Conservation (phyloP, 2,329 filamentous ascomycete genomes). For the Sodiomyces alkalinus region DNA sequence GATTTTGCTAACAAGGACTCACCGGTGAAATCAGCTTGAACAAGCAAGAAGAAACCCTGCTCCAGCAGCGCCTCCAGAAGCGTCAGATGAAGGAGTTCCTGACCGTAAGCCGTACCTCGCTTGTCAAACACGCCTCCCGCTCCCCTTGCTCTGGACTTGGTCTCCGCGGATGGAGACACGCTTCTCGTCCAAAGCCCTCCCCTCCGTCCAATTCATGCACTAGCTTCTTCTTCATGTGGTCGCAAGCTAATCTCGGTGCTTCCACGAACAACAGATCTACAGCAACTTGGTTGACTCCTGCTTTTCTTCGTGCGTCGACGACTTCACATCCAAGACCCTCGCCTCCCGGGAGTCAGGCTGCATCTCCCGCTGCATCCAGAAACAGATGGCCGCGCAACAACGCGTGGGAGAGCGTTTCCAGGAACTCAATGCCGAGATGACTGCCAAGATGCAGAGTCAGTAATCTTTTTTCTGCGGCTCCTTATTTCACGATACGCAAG, state of each 20-base stretch:
- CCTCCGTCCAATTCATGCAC: too few species aligned
- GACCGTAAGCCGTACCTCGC: slow-evolving; percentile 45
- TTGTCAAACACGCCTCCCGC: too few species aligned
- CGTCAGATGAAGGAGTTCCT: slow-evolving; percentile 99
- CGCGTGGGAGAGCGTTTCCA: slow-evolving; percentile 83
- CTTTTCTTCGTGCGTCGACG: slow-evolving; percentile 94
- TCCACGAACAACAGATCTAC: too few species aligned
- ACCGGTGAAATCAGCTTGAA: too few species aligned
- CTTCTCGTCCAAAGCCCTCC: too few species aligned
- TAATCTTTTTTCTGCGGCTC: slow-evolving; percentile 11
- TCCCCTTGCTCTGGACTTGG: too few species aligned
- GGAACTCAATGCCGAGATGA: slow-evolving; percentile 49
- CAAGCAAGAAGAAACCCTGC: slow-evolving; percentile 72
- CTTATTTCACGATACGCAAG: too few species aligned
- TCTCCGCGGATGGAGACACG: too few species aligned
- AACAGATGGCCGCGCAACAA: slow-evolving; percentile 85
- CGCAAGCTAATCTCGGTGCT: too few species aligned
- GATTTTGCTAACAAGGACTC: too few species aligned
- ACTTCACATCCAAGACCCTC: slow-evolving; percentile 96
- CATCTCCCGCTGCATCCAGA: slow-evolving; percentile 88
- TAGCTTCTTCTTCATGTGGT: too few species aligned
- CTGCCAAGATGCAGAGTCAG: slow-evolving; percentile 34
- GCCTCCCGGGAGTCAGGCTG: slow-evolving; percentile 79
- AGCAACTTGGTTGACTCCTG: slow-evolving; percentile 67
- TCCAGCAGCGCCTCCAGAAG: slow-evolving; percentile 88